Base-by-base conservation (phyloP, 192 early-diverging fungal genomes). In the Coemansia sp. region DNA sequence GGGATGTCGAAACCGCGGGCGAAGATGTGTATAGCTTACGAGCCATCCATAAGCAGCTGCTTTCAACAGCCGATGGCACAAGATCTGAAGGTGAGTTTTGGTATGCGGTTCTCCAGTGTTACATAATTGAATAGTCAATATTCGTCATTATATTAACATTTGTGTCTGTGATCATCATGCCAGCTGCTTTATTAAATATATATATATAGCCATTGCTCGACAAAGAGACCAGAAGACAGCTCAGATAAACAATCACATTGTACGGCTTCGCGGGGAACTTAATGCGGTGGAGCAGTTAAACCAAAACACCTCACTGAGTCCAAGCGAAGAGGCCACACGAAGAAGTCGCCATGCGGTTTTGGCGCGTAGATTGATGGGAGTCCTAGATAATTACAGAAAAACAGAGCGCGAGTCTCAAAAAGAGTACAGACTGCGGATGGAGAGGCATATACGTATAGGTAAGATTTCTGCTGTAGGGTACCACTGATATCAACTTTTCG, bases 401-500 rank as follows among this genome's bases (percentile, higher is more conserved):
- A 64, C 71, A 23, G 77, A 74, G 31, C 72, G 72, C 50, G 77
- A 80, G 53, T 80, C 71, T 1, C 77, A 80, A 58, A 74, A 68
- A 49, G 65, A 65, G 21, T 80, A 80, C 19, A 60, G 72, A 44
- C 55, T 54, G 48, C 71, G 77, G 5, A 80, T 80, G 68, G 77
- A 80, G 49, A 74, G 51, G 52, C 77, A 80, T 32, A 80, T 80
- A n/a, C 71, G 77, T 16, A 58, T 80, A 70, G 76, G 76, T 79
- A 74, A 58, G 75, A 55, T 41, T 28, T 16, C 12, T 24, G 16
- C n/a, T 31, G 5, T 8, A 28, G 7, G 7, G 23, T 7, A 30
- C 14, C 23, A 41, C 1, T 6, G 47, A 47, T 51, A 3, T 22
- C 44, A 44, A 16, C 14, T 44, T 14, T 44, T 1, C 12, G 16